Evolutionary conservation across 805 yeast species (phyloP).

Genomic region (Wickerhamiella hasegawae): DNA sequence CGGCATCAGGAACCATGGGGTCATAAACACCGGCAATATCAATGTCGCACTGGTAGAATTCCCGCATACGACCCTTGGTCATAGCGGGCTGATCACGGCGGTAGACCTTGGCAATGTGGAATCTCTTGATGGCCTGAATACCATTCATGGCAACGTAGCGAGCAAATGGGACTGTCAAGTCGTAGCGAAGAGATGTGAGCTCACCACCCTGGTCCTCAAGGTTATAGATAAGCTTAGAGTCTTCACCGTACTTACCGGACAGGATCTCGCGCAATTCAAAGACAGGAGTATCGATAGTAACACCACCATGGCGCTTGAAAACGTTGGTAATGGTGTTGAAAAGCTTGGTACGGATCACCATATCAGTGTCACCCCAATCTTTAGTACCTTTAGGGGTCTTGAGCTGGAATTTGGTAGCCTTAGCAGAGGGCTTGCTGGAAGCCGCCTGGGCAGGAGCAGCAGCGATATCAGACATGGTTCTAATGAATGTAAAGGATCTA

Average conservation of each 20-base stretch:
- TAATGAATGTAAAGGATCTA: too few relatives aligned
- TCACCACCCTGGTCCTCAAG: slow-evolving; percentile 99
- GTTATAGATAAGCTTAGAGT: slow-evolving; percentile 88
- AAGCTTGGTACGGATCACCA: slow-evolving; percentile 84
- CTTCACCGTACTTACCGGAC: slow-evolving; percentile 97
- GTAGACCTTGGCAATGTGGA: slow-evolving; percentile 95
- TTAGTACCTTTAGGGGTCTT: slow-evolving; percentile 95
- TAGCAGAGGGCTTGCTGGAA: too few relatives aligned
- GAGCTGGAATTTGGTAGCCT: slow-evolving; percentile 18
- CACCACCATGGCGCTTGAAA: slow-evolving; percentile 95
- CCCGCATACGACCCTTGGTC: slow-evolving; percentile 99
- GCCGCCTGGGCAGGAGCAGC: too few relatives aligned
- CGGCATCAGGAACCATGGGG: slow-evolving; percentile 93
- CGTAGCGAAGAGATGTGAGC: slow-evolving; percentile 85
- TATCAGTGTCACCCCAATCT: slow-evolving; percentile 97
- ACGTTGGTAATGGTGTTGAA: slow-evolving; percentile 55
- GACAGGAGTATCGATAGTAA: slow-evolving; percentile 96
- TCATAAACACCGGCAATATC: slow-evolving; percentile 92
- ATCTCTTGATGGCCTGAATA: slow-evolving; percentile 76
- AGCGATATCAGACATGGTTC: too few relatives aligned
- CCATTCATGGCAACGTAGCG: slow-evolving; percentile 94
- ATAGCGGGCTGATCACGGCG: slow-evolving; percentile 99
- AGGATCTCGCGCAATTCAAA: slow-evolving; percentile 90
- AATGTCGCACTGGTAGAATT: slow-evolving; percentile 96
- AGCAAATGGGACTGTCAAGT: slow-evolving; percentile 96